Conservation (phyloP, 257 asterid species). For the Solanum tarapatanum region DNA sequence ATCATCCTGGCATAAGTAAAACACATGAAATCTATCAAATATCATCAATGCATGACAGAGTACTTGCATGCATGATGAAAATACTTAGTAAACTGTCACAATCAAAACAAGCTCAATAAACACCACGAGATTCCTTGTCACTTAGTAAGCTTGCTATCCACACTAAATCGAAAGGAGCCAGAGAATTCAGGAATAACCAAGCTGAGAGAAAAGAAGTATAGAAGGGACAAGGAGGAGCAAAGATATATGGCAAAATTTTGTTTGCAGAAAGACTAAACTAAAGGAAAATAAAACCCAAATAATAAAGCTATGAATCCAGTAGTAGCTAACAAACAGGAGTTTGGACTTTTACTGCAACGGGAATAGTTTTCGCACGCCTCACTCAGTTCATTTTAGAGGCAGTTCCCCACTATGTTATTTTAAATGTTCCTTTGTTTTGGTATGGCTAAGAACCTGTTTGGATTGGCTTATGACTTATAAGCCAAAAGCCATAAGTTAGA, state of each 20-base stretch:
- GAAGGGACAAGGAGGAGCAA: not conserved
- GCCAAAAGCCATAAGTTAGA: not conserved
- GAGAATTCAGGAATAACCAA: not conserved
- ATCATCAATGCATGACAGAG: not conserved
- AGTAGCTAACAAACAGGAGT: not conserved
- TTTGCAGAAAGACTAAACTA: not conserved
- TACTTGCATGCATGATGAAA: not conserved
- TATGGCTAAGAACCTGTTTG: not conserved
- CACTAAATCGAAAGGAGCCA: not conserved
- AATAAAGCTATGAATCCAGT: not conserved
- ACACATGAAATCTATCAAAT: slow-evolving; percentile 15
- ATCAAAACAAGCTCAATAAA: not conserved
- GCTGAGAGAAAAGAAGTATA: not conserved
- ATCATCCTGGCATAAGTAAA: slow-evolving; percentile 65
- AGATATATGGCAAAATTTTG: not conserved
- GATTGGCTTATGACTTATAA: not conserved
- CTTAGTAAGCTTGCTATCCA: not conserved
- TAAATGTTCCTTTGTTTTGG: not conserved
- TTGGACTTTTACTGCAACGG: not conserved
- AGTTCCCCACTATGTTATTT: not conserved
- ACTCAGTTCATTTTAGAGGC: not conserved
- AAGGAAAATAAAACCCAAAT: not conserved
- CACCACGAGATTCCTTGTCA: not conserved
- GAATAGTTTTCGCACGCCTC: not conserved
- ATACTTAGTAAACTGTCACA: not conserved